Evolutionary conservation across 176 grass and related monocot species (phyloP), one percentile per base, ranked within the genome.

Genomic region (Elaeis guineensis): DNA sequence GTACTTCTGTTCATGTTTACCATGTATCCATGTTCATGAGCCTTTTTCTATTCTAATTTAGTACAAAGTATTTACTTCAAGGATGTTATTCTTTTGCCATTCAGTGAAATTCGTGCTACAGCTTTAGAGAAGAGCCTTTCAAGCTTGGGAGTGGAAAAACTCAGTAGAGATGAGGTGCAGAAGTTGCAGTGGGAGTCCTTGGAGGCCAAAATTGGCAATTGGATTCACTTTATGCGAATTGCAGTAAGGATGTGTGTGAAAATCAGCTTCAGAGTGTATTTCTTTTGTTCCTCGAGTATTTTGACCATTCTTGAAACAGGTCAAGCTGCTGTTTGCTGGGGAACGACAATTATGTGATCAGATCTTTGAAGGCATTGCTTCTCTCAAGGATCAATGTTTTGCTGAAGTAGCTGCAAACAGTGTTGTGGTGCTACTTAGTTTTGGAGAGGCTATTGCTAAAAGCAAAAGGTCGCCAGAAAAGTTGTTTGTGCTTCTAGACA

Each of bases 171-270:
- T 21, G 93, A 98, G 67, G 93, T 98, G 62, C 88, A 98, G 72
- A 98, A 83, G 85, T 80, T 98, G 81, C 84, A 85, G 55, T 98
- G 88, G 88, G 93, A 98, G 50, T 83, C 85, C 69, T 69, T 92
- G 5, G 93, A 89, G 64, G 79, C 93, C 44, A 92, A 98, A 92
- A 92, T 83, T 57, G 84, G 79, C 25, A 98, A 92, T 15, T 98
- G 88, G 93, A 98, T 98, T 71, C 93, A 98, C 59, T 89, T 92
- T 52, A 98, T 92, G 93, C 66, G 93, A 51, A 98, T 98, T 71
- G 84, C 84, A 77, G 93, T 97, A 97, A 78, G 79, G 26, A 32
- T 52, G 21, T 51, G 16, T 18, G 3, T 18, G 1, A n/a, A 3
- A 26, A 21, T 76, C 2, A 63, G 15, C 66, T 70, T 70, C 32